phyloP scores from a whole-genome alignment of 225 moss, liverwort and hornwort species.

The Antitrichia curtipendula region DNA sequence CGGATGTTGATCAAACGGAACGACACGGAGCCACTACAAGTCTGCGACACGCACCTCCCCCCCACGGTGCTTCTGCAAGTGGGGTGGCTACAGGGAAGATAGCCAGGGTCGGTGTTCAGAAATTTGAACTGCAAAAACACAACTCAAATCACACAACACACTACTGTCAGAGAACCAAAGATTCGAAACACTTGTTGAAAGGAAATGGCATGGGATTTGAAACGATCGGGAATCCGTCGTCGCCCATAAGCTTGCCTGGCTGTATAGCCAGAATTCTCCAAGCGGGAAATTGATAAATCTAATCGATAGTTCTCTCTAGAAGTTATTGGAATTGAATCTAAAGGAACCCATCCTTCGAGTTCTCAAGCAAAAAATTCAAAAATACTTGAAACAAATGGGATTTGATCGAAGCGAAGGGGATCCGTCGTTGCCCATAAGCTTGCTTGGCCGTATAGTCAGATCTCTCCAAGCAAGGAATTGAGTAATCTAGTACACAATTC shows the following conservation, averaged over 20 bases:
- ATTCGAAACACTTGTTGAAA: no score
- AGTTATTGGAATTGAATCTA: no score
- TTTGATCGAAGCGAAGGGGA: neutral
- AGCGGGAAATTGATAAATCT: neutral
- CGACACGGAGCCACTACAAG: constrained; percentile 39
- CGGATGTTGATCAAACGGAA: constrained; percentile 64
- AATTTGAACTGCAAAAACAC: constrained; percentile 30
- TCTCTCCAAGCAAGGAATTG: neutral
- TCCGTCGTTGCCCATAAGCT: neutral
- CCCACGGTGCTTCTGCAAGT: neutral
- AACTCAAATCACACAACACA: neutral
- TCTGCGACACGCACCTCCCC: neutral
- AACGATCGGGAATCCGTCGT: neutral
- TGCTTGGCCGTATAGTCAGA: neutral
- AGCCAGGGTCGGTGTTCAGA: constrained; percentile 24
- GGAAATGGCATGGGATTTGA: no score
- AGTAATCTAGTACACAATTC: neutral
- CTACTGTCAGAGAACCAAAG: neutral
- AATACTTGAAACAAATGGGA: neutral
- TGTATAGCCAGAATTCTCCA: neutral
- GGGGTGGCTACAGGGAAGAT: constrained; percentile 9
- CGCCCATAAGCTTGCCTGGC: no score
- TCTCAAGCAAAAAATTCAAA: neutral
- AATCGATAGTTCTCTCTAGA: neutral
- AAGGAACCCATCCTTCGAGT: neutral